Evolutionary conservation across 192 early-diverging fungal genomes (phyloP).

Genomic region (Backusella sp.): DNA sequence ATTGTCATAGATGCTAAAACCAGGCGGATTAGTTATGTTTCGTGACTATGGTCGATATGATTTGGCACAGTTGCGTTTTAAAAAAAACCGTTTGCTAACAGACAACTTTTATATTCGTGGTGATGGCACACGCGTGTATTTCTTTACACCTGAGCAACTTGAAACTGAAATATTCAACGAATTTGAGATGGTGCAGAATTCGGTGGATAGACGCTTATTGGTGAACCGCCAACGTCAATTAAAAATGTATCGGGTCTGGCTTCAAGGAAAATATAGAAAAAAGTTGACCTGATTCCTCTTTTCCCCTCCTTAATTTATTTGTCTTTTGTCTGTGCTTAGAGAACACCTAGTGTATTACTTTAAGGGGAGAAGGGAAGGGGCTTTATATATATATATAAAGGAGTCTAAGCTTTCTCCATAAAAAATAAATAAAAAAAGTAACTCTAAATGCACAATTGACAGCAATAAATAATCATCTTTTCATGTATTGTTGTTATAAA

Average conservation of each 20-base stretch:
- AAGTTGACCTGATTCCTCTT: background rate
- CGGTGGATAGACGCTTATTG: constrained; percentile 86
- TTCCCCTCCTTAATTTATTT: constrained; percentile 12
- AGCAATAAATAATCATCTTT: background rate
- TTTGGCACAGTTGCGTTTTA: constrained; percentile 96
- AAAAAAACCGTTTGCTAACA: constrained; percentile 82
- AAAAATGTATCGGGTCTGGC: constrained; percentile 98
- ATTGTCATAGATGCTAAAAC: constrained; percentile 61
- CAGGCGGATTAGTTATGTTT: constrained; percentile 88
- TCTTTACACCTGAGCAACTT: constrained; percentile 70
- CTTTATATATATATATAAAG: background rate
- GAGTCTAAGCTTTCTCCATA: background rate
- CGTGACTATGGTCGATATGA: constrained; percentile 98
- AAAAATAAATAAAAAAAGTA: background rate
- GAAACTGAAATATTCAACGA: constrained; percentile 44
- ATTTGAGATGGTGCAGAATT: constrained; percentile 80
- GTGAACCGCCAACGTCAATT: constrained; percentile 89
- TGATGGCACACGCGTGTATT: constrained; percentile 94
- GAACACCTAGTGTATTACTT: background rate
- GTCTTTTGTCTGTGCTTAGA: constrained; percentile 4
- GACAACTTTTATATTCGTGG: constrained; percentile 98
- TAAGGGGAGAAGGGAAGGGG: background rate
- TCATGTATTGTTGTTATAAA: background rate
- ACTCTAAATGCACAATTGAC: constrained; percentile 5
- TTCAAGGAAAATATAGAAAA: constrained; percentile 96